These are phyloP conservation scores for Phaffia rhodozyma DNA, from an alignment of 1,284 basidiomycete genomes.

Conservation along the genomic window DNA sequence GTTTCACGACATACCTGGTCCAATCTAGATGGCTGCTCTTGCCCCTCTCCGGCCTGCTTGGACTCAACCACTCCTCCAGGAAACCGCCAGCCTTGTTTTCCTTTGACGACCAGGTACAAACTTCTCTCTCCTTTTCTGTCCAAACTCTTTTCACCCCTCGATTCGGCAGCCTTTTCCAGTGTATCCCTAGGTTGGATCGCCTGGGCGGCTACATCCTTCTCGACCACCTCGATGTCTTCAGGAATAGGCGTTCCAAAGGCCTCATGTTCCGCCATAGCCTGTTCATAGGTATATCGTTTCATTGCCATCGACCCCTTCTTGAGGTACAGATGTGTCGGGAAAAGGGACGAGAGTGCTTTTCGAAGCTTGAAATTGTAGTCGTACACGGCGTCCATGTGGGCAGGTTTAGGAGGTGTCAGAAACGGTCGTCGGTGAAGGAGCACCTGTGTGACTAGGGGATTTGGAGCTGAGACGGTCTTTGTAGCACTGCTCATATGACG, in stretches of 20 bases:
- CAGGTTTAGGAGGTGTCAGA: slow-evolving; percentile 2
- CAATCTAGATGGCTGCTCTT: not conserved
- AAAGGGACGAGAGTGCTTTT: slow-evolving; percentile 5
- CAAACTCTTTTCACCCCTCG: not conserved
- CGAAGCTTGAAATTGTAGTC: slow-evolving; percentile 7
- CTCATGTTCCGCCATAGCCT: not conserved
- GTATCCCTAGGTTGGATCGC: slow-evolving; percentile 9
- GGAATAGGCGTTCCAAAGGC: not conserved
- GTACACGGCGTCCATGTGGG: not conserved
- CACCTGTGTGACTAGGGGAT: not conserved
- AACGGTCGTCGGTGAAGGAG: slow-evolving; percentile 16
- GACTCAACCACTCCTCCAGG: not conserved
- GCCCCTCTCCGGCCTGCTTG: not conserved
- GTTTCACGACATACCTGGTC: not conserved
- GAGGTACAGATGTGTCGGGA: slow-evolving; percentile 7
- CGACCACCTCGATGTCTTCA: slow-evolving; percentile 9
- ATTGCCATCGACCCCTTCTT: slow-evolving; percentile 14
- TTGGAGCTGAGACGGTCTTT: too few species aligned
- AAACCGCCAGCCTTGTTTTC: slow-evolving; percentile 10
- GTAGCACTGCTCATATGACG: too few species aligned
- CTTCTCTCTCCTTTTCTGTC: slow-evolving; percentile 14
- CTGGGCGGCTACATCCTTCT: slow-evolving; percentile 4
- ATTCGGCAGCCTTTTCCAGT: not conserved
- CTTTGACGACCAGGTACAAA: slow-evolving; percentile 10
- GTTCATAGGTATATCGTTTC: slow-evolving; percentile 12